These are phyloP conservation scores for Aureobasidium leucospermi DNA, from an alignment of 2,329 filamentous ascomycete genomes.

Conservation along the genomic window DNA sequence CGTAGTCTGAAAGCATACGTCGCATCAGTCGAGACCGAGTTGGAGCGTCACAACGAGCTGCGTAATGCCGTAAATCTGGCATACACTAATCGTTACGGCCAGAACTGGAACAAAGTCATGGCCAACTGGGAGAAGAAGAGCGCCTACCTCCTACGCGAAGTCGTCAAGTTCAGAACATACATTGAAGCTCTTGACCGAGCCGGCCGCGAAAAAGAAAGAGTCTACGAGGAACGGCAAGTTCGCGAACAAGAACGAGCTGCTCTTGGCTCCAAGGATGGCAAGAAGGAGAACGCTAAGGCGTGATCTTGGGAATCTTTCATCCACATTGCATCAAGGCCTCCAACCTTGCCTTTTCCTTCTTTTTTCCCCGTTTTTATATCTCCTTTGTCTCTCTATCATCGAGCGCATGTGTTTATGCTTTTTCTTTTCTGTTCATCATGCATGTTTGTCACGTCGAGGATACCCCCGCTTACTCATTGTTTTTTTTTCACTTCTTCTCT, in stretches of 20 bases:
- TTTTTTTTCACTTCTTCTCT: not conserved
- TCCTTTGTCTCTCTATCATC: not conserved
- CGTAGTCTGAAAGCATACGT: slow-evolving; percentile 70
- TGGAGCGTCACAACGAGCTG: slow-evolving; percentile 81
- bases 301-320: not conserved
- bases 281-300: slow-evolving; percentile 4
- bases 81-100: slow-evolving; percentile 72
- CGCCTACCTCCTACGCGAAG: slow-evolving; percentile 82
- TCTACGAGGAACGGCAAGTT: slow-evolving; percentile 33
- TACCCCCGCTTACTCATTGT: slow-evolving; percentile 1
- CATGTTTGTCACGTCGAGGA: slow-evolving; percentile 9
- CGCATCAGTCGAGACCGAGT: slow-evolving; percentile 73
- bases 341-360: not conserved
- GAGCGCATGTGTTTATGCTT: not conserved
- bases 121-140: slow-evolving; percentile 96
- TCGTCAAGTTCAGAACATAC: slow-evolving; percentile 94
- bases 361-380: not conserved
- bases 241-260: slow-evolving; percentile 8
- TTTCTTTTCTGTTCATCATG: not conserved
- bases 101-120: slow-evolving; percentile 78
- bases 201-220: slow-evolving; percentile 59
- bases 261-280: not conserved
- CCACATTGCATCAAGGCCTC: not conserved
- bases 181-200: slow-evolving; percentile 76
- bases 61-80: slow-evolving; percentile 81